Evolutionary conservation across 495 filamentous ascomycete species (phyloP).

Genomic region (Penicillium maclennaniae): DNA sequence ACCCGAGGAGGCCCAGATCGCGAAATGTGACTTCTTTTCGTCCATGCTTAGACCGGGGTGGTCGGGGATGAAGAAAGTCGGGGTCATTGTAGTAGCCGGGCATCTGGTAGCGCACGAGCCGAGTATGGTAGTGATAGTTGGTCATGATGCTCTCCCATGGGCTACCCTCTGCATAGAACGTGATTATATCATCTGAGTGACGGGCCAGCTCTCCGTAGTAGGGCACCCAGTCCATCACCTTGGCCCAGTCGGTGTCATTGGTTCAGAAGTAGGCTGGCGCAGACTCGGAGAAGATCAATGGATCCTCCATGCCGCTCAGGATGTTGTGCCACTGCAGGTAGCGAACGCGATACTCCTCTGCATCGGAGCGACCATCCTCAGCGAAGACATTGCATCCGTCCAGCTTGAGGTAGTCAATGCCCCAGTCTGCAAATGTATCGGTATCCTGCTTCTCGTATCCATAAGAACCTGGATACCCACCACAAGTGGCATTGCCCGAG

Average conservation of each 20-base stretch:
- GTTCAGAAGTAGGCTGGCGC: conserved; percentile 40
- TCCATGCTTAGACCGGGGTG: conserved; percentile 31
- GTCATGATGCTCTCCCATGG: conserved; percentile 44
- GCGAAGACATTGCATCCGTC: conserved; percentile 39
- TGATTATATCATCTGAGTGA: conserved; percentile 41
- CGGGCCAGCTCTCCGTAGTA: conserved; percentile 36
- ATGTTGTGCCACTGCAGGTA: conserved; percentile 36
- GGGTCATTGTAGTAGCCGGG: conserved; percentile 45
- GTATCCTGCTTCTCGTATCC: conserved; percentile 35
- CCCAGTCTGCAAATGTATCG: conserved; percentile 37
- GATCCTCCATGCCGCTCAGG: conserved; percentile 27
- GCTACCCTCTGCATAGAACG: conserved; percentile 28
- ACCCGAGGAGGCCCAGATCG: conserved; percentile 37
- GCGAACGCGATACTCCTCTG: conserved; percentile 29
- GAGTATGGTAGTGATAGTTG: conserved; percentile 36
- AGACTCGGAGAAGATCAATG: conserved; percentile 41
- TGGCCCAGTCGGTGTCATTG: conserved; percentile 38
- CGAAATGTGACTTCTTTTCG: conserved; percentile 41
- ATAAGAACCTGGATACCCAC: conserved; percentile 37
- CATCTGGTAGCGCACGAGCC: conserved; percentile 38
- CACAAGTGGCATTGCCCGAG: conserved; percentile 39
- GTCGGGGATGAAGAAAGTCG: conserved; percentile 43
- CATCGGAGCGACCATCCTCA: conserved; percentile 17
- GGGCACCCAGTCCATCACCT: conserved; percentile 39
- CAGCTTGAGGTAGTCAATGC: conserved; percentile 42